Evolutionary conservation across 2,329 filamentous ascomycete genomes (phyloP), one percentile per base, ranked within the genome.

Genomic region (Fusarium siculi): DNA sequence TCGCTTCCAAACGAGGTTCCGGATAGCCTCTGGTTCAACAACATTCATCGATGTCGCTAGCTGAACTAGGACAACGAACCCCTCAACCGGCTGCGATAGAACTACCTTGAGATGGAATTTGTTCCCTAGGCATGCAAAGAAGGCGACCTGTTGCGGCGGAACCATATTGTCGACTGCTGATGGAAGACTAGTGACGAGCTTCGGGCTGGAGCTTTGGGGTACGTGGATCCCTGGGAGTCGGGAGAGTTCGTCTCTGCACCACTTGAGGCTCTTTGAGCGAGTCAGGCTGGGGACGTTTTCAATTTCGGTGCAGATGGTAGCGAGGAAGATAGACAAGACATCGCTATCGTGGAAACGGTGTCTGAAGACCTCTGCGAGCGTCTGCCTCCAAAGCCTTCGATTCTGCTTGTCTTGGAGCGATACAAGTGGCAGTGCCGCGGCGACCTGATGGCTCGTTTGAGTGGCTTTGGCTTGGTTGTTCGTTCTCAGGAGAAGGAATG

Each of bases 91-190:
- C 6, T 58, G 30, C 7, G 43, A 28, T 9, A 58, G 10, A 19
- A 49, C 30, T 2, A 23, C 12, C n/a, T 32, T 39, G 5, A 32
- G 14, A 42, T 49, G 23, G 21, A 49, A 25, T 19, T 49, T 58
- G 25, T 58, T 58, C 15, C 55, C 55, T 19, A 58, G 28, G 12
- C 55, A 58, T 14, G 55, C 55, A n/a, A 58, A 58, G 15, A 49
- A 58, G 12, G 34, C 43, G 16, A 58, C 55, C 7, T 58, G 55
- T 18, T 32, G 55, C 6, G 55, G 55, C 9, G 55, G 55, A 4
- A 49, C 55, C 11, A 6, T 7, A 9, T 49, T 49, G 14, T 25
- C 21, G 8, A n/a, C 25, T 19, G 18, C 43, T 23, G 55, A 30
- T n/a, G 34, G 43, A 14, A 58, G 32, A 32, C 19, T 40, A 1